These are phyloP conservation scores for Botrytis squamosa DNA, from an alignment of 2,329 filamentous ascomycete genomes.

Conservation along the genomic window DNA sequence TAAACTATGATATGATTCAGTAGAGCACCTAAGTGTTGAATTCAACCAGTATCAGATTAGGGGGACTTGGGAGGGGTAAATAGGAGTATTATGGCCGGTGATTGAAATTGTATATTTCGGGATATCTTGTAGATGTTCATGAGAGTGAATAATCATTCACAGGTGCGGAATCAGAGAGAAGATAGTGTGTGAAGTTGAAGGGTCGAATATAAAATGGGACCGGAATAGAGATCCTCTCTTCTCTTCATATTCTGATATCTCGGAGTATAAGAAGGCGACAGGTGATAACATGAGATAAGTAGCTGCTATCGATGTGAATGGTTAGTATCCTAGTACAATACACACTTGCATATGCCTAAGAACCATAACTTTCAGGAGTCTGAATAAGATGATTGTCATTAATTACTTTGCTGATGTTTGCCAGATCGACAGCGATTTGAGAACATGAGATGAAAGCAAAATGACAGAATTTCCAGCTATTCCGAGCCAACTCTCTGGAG, in stretches of 20 bases:
- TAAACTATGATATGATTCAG: accelerated
- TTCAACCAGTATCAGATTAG: neutral
- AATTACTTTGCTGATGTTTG: neutral
- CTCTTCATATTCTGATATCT: neutral
- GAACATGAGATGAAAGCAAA: neutral
- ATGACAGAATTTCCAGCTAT: neutral
- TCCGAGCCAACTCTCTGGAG: neutral
- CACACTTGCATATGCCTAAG: neutral
- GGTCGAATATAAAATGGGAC: neutral
- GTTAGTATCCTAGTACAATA: accelerated
- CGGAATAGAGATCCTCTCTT: neutral
- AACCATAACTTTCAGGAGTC: neutral
- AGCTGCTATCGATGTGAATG: neutral
- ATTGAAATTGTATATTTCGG: neutral
- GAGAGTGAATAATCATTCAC: neutral
- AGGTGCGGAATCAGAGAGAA: neutral
- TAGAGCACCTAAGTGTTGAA: neutral
- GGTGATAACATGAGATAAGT: neutral
- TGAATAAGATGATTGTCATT: neutral
- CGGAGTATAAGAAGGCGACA: too few relatives aligned
- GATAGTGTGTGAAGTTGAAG: neutral
- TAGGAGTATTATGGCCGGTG: neutral
- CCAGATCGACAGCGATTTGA: neutral
- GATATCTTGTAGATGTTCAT: neutral
- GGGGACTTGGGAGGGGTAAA: neutral